Percentiles rank a stretch among this genome's conserved stretches.
phyloP scores from a whole-genome alignment of 345 rosid genomes.

The Excoecaria cochinchinensis region DNA sequence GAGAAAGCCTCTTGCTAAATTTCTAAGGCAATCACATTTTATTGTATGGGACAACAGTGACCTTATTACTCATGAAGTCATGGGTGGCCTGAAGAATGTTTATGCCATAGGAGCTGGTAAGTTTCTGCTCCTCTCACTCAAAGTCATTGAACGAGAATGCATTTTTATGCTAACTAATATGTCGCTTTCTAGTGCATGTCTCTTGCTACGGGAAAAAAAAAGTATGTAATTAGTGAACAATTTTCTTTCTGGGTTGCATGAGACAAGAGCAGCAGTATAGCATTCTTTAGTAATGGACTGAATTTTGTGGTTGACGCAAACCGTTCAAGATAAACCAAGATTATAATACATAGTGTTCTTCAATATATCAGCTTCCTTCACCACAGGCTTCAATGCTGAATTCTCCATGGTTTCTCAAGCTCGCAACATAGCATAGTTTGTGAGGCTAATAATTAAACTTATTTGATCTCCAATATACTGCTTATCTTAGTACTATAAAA shows the following conservation, averaged over 20 bases:
- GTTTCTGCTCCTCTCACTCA: slow-evolving; percentile 9
- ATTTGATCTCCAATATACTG: too few relatives aligned
- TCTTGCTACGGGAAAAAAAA: too few relatives aligned
- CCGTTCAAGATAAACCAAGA: too few relatives aligned
- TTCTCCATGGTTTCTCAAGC: too few relatives aligned
- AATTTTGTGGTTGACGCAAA: background rate
- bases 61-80: slow-evolving; percentile 97
- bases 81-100: slow-evolving; percentile 98
- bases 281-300: background rate
- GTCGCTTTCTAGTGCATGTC: background rate
- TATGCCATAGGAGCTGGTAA: slow-evolving; percentile 99
- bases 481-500: too few relatives aligned
- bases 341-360: background rate
- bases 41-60: slow-evolving; percentile 97
- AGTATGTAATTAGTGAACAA: too few relatives aligned
- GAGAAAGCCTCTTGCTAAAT: slow-evolving; percentile 88
- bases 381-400: too few relatives aligned
- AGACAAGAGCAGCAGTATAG: background rate
- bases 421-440: too few relatives aligned
- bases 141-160: background rate
- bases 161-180: background rate
- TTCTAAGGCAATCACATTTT: slow-evolving; percentile 87
- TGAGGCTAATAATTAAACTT: too few relatives aligned
- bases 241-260: background rate
- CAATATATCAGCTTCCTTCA: too few relatives aligned